These are phyloP conservation scores for Syncephalastrum monosporum DNA, from an alignment of 371 early-diverging fungal genomes.

Conservation along the genomic window DNA sequence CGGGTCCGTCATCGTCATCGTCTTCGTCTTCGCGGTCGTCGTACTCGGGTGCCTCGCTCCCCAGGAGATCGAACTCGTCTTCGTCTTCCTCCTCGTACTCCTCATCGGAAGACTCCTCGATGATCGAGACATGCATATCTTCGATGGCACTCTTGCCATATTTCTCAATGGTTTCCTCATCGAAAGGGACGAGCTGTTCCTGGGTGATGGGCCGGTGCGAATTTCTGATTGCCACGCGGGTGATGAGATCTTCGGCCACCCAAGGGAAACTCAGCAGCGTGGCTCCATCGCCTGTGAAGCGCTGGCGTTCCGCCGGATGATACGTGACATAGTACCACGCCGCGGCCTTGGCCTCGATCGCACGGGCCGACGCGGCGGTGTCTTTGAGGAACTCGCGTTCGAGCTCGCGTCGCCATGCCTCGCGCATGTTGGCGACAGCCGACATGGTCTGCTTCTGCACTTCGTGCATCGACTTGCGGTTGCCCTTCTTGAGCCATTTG, in stretches of 20 bases:
- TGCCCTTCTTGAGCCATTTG: slow-evolving; percentile 41
- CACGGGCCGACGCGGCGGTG: too few species aligned
- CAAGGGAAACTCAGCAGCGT: slow-evolving; percentile 65
- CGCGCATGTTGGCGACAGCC: slow-evolving; percentile 34
- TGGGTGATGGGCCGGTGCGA: neutral
- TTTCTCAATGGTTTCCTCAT: slow-evolving; percentile 14
- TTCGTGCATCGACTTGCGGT: slow-evolving; percentile 43
- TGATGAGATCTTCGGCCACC: slow-evolving; percentile 54
- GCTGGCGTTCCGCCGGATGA: slow-evolving; percentile 35
- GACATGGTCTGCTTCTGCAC: slow-evolving; percentile 44
- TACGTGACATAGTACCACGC: slow-evolving; percentile 81
- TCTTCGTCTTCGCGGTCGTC: too few species aligned
- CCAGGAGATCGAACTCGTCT: neutral
- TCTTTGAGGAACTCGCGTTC: slow-evolving; percentile 41
- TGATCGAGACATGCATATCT: too few species aligned
- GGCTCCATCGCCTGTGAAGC: slow-evolving; percentile 19
- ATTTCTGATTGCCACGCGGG: slow-evolving; percentile 48
- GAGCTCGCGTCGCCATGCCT: slow-evolving; percentile 38
- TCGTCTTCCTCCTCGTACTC: neutral
- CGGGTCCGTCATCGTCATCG: too few species aligned
- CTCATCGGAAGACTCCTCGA: slow-evolving; percentile 6
- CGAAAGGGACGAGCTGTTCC: slow-evolving; percentile 9
- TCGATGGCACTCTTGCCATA: neutral
- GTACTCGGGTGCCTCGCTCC: too few species aligned
- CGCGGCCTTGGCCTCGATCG: slow-evolving; percentile 58